These are phyloP conservation scores for Cantharellus anzutake DNA, from an alignment of 768 basidiomycete genomes.

Conservation along the genomic window DNA sequence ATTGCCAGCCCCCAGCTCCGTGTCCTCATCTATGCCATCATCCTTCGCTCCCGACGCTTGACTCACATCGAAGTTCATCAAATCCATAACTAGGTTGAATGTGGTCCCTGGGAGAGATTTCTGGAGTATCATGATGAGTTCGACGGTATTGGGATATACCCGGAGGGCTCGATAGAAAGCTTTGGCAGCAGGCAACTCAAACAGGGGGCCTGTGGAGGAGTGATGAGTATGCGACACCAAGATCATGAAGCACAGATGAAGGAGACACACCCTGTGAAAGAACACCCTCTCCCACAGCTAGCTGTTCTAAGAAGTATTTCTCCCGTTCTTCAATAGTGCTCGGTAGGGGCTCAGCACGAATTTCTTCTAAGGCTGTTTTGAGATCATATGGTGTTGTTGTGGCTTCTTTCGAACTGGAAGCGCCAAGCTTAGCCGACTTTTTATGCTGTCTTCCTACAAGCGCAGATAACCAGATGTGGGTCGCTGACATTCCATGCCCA, in stretches of 20 bases:
- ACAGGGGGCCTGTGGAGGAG: slow-evolving; percentile 41
- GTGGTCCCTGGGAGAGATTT: slow-evolving; percentile 67
- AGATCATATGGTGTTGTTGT: slow-evolving; percentile 33
- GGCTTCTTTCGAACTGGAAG: slow-evolving; percentile 13
- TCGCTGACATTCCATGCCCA: neutral
- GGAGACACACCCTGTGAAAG: slow-evolving; percentile 42
- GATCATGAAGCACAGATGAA: neutral
- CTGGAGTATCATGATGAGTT: slow-evolving; percentile 88
- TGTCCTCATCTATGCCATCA: slow-evolving; percentile 17
- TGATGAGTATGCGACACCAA: neutral
- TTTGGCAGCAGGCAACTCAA: slow-evolving; percentile 63
- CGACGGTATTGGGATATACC: slow-evolving; percentile 87
- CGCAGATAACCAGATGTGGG: neutral
- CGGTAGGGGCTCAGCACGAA: slow-evolving; percentile 53
- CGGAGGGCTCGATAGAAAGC: slow-evolving; percentile 85
- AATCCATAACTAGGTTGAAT: slow-evolving; percentile 68
- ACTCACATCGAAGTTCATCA: slow-evolving; percentile 85
- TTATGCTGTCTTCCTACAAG: slow-evolving; percentile 68
- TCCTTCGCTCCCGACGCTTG: slow-evolving; percentile 16
- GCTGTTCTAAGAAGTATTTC: slow-evolving; percentile 78
- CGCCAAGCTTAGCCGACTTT: slow-evolving; percentile 29
- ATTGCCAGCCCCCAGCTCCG: neutral
- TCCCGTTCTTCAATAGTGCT: slow-evolving; percentile 60
- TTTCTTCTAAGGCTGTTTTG: slow-evolving; percentile 38
- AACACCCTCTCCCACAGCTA: slow-evolving; percentile 73